phyloP scores from a whole-genome alignment of 1,139 yeast genomes.

The Suhomyces kunorum region DNA sequence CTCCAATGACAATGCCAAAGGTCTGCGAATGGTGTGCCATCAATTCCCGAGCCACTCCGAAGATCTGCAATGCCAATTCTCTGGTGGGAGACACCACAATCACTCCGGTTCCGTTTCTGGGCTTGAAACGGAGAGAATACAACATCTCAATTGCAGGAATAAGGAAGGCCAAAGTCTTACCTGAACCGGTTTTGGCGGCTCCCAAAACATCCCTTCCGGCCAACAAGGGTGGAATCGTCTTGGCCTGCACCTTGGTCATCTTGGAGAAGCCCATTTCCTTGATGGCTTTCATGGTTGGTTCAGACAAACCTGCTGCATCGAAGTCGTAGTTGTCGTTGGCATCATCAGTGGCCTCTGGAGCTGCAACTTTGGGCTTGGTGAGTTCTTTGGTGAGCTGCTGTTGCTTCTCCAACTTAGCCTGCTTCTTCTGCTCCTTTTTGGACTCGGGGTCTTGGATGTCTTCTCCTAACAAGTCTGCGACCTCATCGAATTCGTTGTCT shows the following conservation, averaged over 20 bases:
- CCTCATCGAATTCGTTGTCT: slow-evolving; percentile 57
- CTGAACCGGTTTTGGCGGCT: slow-evolving; percentile 98
- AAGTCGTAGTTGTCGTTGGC: slow-evolving; percentile 41
- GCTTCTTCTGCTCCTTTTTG: slow-evolving; percentile 24
- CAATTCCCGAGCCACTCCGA: slow-evolving; percentile 93
- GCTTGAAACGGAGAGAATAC: slow-evolving; percentile 85
- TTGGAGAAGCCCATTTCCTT: slow-evolving; percentile 81
- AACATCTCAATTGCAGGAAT: slow-evolving; percentile 93
- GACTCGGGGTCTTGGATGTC: slow-evolving; percentile 45
- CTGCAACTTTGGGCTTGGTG: slow-evolving; percentile 29
- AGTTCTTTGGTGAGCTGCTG: slow-evolving; percentile 23
- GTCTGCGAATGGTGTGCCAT: slow-evolving; percentile 93
- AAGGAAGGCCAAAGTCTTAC: slow-evolving; percentile 92
- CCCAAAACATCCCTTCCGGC: slow-evolving; percentile 97
- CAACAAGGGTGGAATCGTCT: slow-evolving; percentile 90
- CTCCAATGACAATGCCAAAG: slow-evolving; percentile 95
- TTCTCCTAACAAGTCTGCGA: slow-evolving; percentile 52
- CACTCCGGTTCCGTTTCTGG: slow-evolving; percentile 90
- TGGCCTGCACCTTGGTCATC: slow-evolving; percentile 92
- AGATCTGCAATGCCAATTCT: slow-evolving; percentile 92
- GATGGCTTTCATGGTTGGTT: slow-evolving; percentile 78
- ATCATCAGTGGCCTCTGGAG: slow-evolving; percentile 42
- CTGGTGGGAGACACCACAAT: slow-evolving; percentile 86
- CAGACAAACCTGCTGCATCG: slow-evolving; percentile 62
- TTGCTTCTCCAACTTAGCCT: slow-evolving; percentile 22